Percentiles rank a stretch among this genome's conserved stretches.
phyloP scores from a whole-genome alignment of 2,329 filamentous ascomycete genomes.

The Dactylellina drechsleri region DNA sequence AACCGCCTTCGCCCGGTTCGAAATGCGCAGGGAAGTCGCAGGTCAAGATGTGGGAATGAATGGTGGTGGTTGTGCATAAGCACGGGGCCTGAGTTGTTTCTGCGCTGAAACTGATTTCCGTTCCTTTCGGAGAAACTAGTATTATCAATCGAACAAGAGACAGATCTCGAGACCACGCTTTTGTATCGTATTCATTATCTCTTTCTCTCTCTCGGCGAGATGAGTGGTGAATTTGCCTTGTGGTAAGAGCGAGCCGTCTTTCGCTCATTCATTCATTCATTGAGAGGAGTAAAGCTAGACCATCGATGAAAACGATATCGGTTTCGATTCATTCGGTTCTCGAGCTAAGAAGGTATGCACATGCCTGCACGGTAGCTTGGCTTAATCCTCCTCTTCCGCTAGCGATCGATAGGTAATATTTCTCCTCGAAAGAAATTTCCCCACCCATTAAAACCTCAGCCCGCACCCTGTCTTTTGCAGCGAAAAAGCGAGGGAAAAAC shows the following conservation, averaged over 20 bases:
- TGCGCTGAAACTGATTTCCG: slow-evolving; percentile 51
- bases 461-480: slow-evolving; percentile 19
- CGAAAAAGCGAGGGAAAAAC: slow-evolving; percentile 1
- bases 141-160: slow-evolving; percentile 39
- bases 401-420: slow-evolving; percentile 23
- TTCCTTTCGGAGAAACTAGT: slow-evolving; percentile 40
- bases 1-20: slow-evolving; percentile 24
- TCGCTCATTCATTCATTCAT: background rate
- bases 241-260: slow-evolving; percentile 13
- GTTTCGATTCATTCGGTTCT: slow-evolving; percentile 17
- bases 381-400: slow-evolving; percentile 23
- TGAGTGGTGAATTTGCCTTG: background rate
- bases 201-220: slow-evolving; percentile 17
- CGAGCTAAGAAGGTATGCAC: slow-evolving; percentile 1
- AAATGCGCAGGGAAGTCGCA: slow-evolving; percentile 22
- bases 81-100: slow-evolving; percentile 54
- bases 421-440: slow-evolving; percentile 27
- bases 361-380: slow-evolving; percentile 1
- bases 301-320: slow-evolving; percentile 29
- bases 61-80: slow-evolving; percentile 40
- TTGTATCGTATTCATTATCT: slow-evolving; percentile 17
- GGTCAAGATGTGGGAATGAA: slow-evolving; percentile 1
- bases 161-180: slow-evolving; percentile 28
- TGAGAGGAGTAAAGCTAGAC: slow-evolving; percentile 4
- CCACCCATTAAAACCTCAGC: slow-evolving; percentile 45